Conservation (phyloP, 495 filamentous ascomycete genomes). For the Pyrenopolyporus hunteri region DNA sequence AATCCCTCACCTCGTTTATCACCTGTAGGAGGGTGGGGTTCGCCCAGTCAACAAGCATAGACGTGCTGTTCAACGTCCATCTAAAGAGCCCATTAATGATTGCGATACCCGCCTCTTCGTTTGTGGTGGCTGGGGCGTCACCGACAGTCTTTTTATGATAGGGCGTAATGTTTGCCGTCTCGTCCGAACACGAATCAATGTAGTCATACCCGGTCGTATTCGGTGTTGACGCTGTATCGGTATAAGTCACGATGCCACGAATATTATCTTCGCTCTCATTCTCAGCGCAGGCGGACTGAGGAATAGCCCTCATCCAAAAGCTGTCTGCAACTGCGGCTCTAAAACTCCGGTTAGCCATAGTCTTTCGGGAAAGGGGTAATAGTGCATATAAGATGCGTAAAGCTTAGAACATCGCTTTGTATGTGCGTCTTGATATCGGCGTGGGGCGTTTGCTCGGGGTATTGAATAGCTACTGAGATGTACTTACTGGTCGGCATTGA, state of each 20-base stretch:
- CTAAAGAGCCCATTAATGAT: constrained; percentile 42
- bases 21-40: constrained; percentile 51
- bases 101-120: constrained; percentile 40
- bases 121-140: constrained; percentile 20
- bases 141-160: constrained; percentile 48
- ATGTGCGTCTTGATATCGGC: too few relatives aligned
- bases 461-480: too few relatives aligned
- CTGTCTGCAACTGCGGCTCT: constrained; percentile 41
- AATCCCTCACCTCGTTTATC: constrained; percentile 42
- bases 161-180: constrained; percentile 50
- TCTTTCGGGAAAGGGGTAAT: too few relatives aligned
- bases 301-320: constrained; percentile 69
- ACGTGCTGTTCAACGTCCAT: constrained; percentile 52
- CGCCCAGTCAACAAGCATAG: constrained; percentile 51
- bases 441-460: too few relatives aligned
- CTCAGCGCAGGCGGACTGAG: constrained; percentile 55
- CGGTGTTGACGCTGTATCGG: constrained; percentile 43
- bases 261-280: constrained; percentile 56
- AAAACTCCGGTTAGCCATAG: neutral
- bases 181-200: constrained; percentile 51
- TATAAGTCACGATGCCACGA: constrained; percentile 63
- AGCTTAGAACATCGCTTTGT: too few relatives aligned
- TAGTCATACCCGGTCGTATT: constrained; percentile 36
- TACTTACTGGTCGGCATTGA: constrained; percentile 58
- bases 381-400: too few relatives aligned